Base-by-base conservation (phyloP, 352 stramenopile genomes). In the Phytophthora fragariaefolia region DNA sequence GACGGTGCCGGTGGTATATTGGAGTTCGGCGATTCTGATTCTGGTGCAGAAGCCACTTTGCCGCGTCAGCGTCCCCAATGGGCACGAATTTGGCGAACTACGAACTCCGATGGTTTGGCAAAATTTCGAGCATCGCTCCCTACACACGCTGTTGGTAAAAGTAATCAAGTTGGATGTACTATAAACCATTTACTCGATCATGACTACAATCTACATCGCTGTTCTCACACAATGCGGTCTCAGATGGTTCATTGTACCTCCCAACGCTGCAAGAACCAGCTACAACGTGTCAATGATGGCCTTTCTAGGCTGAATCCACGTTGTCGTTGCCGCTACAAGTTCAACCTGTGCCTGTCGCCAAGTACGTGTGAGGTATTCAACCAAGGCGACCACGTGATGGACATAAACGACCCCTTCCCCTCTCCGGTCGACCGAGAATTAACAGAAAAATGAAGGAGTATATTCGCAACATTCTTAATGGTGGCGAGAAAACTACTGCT, bases 371-470 rank as follows among this genome's bases (percentile, higher is more conserved):
- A 60, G 23, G 40, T 61, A 0, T 45, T 61, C 7, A 8, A 17
- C 18, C 36, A 58, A 10, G 24, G 47, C 27, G 20, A 34, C 13
- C 20, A 58, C 24, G 24, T 32, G 0, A 58, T 58, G 50, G 28
- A 55, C 43, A 63, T 23, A 63, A 63, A 63, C 22, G 28, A 55
- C 3, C 55, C 28, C 17, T 12, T 7, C 1, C 53, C 55, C 9
- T 12, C 30, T 4, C 42, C 54, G 8, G 22, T 20, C 10, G 15
- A 61, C 18, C 9, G 26, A 9, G 6, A 49, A 45, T 27, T 51
- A 8, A 30, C 38, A 5, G 24, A 32, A 4, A 52, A 45, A 61
- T 52, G 27, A 61, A 61, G 18, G n/a, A 42, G 4, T 61, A 52
- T 45, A 52, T 46, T 52, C 3, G 26, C 4, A n/a, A 59, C 2